Evolutionary conservation across 352 stramenopile genomes (phyloP), one percentile per base, ranked within the genome.

Genomic region (Phytophthora pseudosyringae): DNA sequence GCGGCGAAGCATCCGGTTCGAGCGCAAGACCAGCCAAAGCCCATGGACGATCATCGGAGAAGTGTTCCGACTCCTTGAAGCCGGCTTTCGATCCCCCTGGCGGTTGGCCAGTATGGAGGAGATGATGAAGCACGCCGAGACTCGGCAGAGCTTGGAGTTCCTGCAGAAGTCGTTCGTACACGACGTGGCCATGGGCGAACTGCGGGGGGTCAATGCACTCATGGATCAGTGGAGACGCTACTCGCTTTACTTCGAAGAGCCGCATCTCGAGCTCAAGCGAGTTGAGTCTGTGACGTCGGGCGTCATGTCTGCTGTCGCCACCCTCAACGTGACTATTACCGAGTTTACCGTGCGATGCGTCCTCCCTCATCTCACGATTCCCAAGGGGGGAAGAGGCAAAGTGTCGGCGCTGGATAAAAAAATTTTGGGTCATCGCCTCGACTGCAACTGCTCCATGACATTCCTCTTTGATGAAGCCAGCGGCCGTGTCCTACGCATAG

Each of bases 221-320:
- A 48, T 69, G 62, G 54, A 65, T 7, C 63, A 71, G 29, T 67
- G 49, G 55, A 50, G 63, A 57, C 39, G 47, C 13, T 71, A 71
- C n/a, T 62, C 56, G 3, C 21, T 63, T 26, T 71, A 67, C 38
- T 67, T 71, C 10, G 63, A 49, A 29, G 48, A 62, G 0, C 29
- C 57, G 0, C 56, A 52, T 47, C 29, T 71, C 11, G 28, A 62
- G 21, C 43, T 71, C 16, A 38, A 43, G 29, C 48, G 44, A 32
- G 31, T 71, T 10, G 56, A 71, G 41, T 10, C 11, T 25, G 11
- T 62, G 18, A 35, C 41, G 5, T 12, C 18, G 1, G 56, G 49
- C 29, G 48, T 71, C 26, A 31, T 67, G 49, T 32, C 33, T 33
- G 49, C 63, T 6, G 18, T 31, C 11, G 63, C 63, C 10, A 54